phyloP scores from a whole-genome alignment of 139 green algal species.

The Astrephomene gubernaculifera region DNA sequence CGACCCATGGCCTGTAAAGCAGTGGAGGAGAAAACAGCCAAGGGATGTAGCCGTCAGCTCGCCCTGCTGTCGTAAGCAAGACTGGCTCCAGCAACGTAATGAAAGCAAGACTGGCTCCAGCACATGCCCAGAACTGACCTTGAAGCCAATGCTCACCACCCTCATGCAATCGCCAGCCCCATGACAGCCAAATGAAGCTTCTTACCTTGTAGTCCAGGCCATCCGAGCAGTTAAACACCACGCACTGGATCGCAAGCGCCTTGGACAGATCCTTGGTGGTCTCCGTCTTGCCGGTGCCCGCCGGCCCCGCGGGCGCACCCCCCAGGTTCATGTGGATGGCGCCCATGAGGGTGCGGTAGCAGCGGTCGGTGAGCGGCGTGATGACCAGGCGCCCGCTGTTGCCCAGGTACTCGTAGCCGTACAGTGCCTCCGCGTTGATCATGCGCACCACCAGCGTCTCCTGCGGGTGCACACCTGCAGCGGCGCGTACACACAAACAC shows the following conservation, averaged over 20 bases:
- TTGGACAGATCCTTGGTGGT: constrained; percentile 79
- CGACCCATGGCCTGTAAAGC: constrained; percentile 57
- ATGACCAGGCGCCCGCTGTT: constrained; percentile 85
- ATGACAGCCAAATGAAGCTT: too few species aligned
- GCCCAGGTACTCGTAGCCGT: constrained; percentile 88
- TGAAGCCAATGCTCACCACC: too few species aligned
- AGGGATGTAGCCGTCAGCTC: too few species aligned
- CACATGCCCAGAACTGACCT: too few species aligned
- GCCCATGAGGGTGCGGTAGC: constrained; percentile 88
- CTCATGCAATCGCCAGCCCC: too few species aligned
- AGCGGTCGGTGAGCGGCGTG: constrained; percentile 89
- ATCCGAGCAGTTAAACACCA: constrained; percentile 88
- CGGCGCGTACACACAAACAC: too few species aligned
- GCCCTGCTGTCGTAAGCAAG: too few species aligned
- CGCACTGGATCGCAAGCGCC: constrained; percentile 86
- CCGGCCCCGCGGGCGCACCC: constrained; percentile 79
- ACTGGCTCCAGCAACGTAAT: too few species aligned
- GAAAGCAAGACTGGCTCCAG: too few species aligned
- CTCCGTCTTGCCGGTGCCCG: constrained; percentile 78
- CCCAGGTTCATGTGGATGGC: constrained; percentile 87
- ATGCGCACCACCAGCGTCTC: constrained; percentile 76
- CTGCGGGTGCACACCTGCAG: constrained; percentile 58
- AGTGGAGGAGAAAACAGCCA: too few species aligned
- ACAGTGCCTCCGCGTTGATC: constrained; percentile 76
- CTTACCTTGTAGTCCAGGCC: constrained; percentile 76